Evolutionary conservation across 192 early-diverging fungal genomes (phyloP), one percentile per base, ranked within the genome.

Genomic region (Mortierella alpina): DNA sequence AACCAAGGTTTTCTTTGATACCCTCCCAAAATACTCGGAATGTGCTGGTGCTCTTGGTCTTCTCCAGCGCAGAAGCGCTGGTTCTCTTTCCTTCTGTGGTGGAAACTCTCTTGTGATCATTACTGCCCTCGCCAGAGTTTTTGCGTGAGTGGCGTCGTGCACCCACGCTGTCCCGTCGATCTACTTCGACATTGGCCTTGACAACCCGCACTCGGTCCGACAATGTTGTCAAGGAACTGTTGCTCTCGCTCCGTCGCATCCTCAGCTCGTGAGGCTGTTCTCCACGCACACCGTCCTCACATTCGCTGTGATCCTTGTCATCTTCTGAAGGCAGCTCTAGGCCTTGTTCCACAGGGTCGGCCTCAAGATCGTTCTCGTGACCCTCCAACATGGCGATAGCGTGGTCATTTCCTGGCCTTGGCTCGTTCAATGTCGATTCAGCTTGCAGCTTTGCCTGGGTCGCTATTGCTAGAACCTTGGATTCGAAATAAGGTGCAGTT

Each of bases 21-120:
- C 69, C 64, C 13, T 79, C 76, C 76, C 76, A 79, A 31, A 79
- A 72, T 11, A 44, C 15, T 31, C 57, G n/a, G 59, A 72, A 79
- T 1, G 64, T 56, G 50, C 52, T 51, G 15, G 50, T 23, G 11
- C 39, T 10, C 53, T 67, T 79, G 53, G 47, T 5, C 22, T 70
- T 66, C 15, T 63, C 69, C 31, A 78, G 42, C 0, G 57, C 63
- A 12, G 23, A 22, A 0, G 51, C 40, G 23, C 40, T 48, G 11
- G 56, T 70, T 11, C 52, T 22, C 22, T 31, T 13, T 12, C 58
- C 54, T 20, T 39, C 59, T 8, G 12, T 68, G 3, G 47, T 42
- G 6, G 15, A 31, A 31, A 31, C 3, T 31, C 31, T 31, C 31
- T 31, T 31, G 31, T 31, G 9, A 9, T 72, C 15, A 2, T 15